Conservation (phyloP, 495 filamentous ascomycete species). For the Neurospora pannonica region DNA sequence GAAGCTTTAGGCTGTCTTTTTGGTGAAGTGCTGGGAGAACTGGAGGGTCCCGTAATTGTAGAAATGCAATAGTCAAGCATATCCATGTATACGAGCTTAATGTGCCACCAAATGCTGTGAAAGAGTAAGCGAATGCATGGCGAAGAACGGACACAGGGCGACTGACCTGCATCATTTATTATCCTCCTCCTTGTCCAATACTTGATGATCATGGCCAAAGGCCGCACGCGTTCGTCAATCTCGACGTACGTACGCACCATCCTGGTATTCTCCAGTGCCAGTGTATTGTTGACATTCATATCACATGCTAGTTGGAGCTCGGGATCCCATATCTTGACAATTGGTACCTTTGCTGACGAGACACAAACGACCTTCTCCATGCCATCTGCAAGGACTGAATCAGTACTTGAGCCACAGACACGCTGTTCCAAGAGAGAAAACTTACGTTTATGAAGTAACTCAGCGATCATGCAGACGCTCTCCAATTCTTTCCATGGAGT, state of each 20-base stretch:
- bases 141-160: neutral
- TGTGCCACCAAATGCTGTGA: constrained; percentile 77
- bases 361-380: constrained; percentile 96
- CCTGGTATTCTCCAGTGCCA: constrained; percentile 89
- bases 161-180: constrained; percentile 88
- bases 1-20: constrained; percentile 51
- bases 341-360: constrained; percentile 88
- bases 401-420: constrained; percentile 1
- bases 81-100: constrained; percentile 99
- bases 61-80: constrained; percentile 93
- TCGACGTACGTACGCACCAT: constrained; percentile 98
- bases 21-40: constrained; percentile 83
- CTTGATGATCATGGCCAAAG: constrained; percentile 91
- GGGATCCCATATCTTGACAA: constrained; percentile 98
- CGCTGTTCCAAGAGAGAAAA: neutral
- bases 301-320: constrained; percentile 86
- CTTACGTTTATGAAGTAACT: constrained; percentile 75
- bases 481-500: constrained; percentile 77
- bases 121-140: constrained; percentile 5
- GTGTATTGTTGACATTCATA: constrained; percentile 96
- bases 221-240: constrained; percentile 83
- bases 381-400: constrained; percentile 54
- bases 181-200: constrained; percentile 90
- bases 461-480: constrained; percentile 77
- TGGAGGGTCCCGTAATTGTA: constrained; percentile 82